Conservation (phyloP, 768 basidiomycete genomes). For the Mycena maculata region DNA sequence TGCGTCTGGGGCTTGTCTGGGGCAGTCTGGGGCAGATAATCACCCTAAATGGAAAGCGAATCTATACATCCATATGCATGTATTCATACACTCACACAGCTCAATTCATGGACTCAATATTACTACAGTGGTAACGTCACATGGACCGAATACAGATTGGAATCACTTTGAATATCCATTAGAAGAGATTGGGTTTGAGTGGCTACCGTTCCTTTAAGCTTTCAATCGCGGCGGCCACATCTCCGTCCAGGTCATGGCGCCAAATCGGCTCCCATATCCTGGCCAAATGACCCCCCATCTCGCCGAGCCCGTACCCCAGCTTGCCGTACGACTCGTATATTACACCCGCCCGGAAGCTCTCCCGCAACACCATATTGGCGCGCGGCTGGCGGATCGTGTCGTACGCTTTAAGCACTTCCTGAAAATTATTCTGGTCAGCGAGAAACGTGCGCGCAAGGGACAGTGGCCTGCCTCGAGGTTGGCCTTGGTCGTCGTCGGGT, state of each 20-base stretch:
- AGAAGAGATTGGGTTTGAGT: background rate
- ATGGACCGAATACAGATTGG: background rate
- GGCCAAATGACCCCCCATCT: constrained; percentile 48
- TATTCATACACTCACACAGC: background rate
- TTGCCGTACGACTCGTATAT: constrained; percentile 56
- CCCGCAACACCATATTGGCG: constrained; percentile 60
- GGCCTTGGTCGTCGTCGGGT: constrained; percentile 50
- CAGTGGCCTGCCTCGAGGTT: constrained; percentile 54
- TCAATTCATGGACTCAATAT: background rate
- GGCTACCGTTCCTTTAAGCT: constrained; percentile 28
- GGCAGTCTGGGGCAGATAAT: too few species aligned
- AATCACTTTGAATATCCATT: background rate
- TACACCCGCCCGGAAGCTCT: constrained; percentile 55
- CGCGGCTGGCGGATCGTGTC: constrained; percentile 57
- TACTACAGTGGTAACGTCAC: background rate
- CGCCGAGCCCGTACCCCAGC: constrained; percentile 42
- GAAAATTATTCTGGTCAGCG: background rate
- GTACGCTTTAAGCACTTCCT: constrained; percentile 63
- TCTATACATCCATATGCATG: too few species aligned
- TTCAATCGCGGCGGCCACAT: constrained; percentile 48
- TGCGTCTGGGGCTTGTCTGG: too few species aligned
- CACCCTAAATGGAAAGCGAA: too few species aligned
- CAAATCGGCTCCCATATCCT: constrained; percentile 62
- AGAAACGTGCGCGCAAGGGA: background rate
- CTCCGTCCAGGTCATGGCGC: constrained; percentile 57